Percentiles rank a stretch among this genome's conserved stretches.
phyloP scores from a whole-genome alignment of 2,329 filamentous ascomycete genomes.

The Claviceps africana region DNA sequence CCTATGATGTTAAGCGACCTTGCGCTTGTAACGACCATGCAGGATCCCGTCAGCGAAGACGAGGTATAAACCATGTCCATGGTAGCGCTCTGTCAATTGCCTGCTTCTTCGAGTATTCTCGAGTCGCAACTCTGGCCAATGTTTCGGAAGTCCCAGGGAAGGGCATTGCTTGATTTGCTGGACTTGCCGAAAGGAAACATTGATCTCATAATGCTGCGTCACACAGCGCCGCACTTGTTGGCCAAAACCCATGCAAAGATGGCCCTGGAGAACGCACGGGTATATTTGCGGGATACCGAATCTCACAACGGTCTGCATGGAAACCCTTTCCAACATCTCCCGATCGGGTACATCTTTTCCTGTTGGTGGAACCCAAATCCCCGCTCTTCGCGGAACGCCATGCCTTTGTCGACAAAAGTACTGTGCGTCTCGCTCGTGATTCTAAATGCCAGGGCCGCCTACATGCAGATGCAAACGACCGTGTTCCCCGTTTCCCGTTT shows the following conservation, averaged over 20 bases:
- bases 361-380: neutral
- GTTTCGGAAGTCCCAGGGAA: neutral
- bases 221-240: neutral
- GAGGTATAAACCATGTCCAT: neutral
- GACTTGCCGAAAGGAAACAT: neutral
- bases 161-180: neutral
- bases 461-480: neutral
- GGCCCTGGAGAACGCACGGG: neutral
- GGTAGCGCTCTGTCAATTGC: neutral
- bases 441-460: neutral
- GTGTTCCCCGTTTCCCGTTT: too few relatives aligned
- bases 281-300: neutral
- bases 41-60: neutral
- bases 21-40: neutral
- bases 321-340: too few relatives aligned
- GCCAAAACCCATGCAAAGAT: neutral
- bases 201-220: neutral
- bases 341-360: neutral
- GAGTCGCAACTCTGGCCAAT: neutral
- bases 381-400: neutral
- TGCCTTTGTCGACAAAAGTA: too few relatives aligned
- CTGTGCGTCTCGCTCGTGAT: neutral
- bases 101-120: neutral
- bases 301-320: neutral
- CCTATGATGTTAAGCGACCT: neutral